phyloP scores from a whole-genome alignment of 176 grass and related monocot species.

The Avena insularis region DNA sequence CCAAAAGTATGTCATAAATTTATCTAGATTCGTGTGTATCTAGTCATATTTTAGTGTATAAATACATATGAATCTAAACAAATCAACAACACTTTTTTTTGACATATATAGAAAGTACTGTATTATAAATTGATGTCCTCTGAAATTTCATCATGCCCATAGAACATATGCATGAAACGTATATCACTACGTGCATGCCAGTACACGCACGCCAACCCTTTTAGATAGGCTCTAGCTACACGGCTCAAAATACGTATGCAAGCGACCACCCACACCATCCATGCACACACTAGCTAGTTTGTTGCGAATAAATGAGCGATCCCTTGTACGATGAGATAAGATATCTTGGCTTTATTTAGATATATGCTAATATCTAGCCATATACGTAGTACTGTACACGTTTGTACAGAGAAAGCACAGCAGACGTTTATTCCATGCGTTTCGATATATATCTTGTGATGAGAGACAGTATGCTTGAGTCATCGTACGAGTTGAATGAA shows the following conservation, averaged over 20 bases:
- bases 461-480: background rate
- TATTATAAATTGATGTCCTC: no score
- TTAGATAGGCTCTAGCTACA: slow-evolving; percentile 24
- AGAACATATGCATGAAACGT: background rate
- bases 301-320: slow-evolving; percentile 41
- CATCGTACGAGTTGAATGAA: background rate
- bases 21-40: no score
- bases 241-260: slow-evolving; percentile 17
- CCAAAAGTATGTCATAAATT: no score
- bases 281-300: slow-evolving; percentile 25
- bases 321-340: slow-evolving; percentile 47
- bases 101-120: no score
- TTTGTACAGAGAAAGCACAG: slow-evolving; percentile 20
- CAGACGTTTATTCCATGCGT: background rate
- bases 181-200: background rate
- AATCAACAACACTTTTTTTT: no score
- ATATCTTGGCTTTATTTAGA: slow-evolving; percentile 20
- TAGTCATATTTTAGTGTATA: no score
- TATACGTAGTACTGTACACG: slow-evolving; percentile 1
- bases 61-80: no score
- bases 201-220: slow-evolving; percentile 11
- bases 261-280: background rate
- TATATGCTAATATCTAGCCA: background rate
- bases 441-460: background rate
- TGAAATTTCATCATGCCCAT: background rate